Evolutionary conservation across 2,329 filamentous ascomycete genomes (phyloP).

Genomic region (Rhinocladiella mackenziei): DNA sequence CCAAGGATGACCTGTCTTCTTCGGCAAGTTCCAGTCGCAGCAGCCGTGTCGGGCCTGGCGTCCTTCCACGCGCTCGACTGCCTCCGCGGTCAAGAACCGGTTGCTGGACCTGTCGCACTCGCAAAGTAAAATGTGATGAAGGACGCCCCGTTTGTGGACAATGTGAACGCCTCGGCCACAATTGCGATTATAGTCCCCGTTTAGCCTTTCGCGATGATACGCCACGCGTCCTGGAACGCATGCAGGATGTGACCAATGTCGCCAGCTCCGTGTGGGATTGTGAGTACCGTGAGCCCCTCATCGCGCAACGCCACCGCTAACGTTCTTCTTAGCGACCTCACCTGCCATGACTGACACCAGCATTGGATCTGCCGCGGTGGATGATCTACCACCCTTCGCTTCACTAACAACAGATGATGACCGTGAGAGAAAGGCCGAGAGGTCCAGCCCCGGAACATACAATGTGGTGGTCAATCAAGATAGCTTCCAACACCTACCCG

Average conservation of each 20-base stretch:
- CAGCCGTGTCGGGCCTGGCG: slow-evolving; percentile 34
- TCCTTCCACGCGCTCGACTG: slow-evolving; percentile 44
- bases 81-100: slow-evolving; percentile 53
- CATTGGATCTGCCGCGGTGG: slow-evolving; percentile 35
- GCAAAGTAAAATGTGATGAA: slow-evolving; percentile 55
- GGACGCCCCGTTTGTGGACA: slow-evolving; percentile 53
- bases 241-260: slow-evolving; percentile 49
- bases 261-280: slow-evolving; percentile 56
- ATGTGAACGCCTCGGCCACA: slow-evolving; percentile 53
- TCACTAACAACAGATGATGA: slow-evolving; percentile 55
- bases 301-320: slow-evolving; percentile 8
- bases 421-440: slow-evolving; percentile 54
- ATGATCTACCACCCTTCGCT: slow-evolving; percentile 53
- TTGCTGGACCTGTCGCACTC: slow-evolving; percentile 41
- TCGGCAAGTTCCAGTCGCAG: slow-evolving; percentile 34
- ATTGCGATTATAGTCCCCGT: slow-evolving; percentile 56
- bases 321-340: slow-evolving; percentile 31
- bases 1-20: slow-evolving; percentile 39
- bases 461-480: slow-evolving; percentile 53
- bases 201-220: slow-evolving; percentile 55
- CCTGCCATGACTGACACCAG: slow-evolving; percentile 31
- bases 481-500: slow-evolving; percentile 51
- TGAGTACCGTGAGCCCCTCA: slow-evolving; percentile 36
- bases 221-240: slow-evolving; percentile 49
- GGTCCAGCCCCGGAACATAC: slow-evolving; percentile 51